These are phyloP conservation scores for Aspergillus baeticus DNA, from an alignment of 495 filamentous ascomycete species.

Conservation along the genomic window DNA sequence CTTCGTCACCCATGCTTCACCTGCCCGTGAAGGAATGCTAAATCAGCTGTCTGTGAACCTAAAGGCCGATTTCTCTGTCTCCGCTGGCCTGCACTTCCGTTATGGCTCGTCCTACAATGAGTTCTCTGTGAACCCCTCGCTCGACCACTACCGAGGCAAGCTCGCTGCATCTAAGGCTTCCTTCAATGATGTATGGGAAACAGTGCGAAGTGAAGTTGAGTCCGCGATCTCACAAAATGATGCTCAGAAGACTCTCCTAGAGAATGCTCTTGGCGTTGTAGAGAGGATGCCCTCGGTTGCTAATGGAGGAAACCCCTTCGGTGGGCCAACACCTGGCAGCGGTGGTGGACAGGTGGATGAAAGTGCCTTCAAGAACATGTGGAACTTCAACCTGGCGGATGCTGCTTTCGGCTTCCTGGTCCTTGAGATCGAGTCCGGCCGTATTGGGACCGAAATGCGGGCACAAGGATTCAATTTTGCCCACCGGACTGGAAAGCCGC, in stretches of 20 bases:
- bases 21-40: slow-evolving; percentile 91
- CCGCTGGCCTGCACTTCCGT: slow-evolving; percentile 95
- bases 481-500: slow-evolving; percentile 65
- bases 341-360: slow-evolving; percentile 91
- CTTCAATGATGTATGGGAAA: slow-evolving; percentile 99
- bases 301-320: slow-evolving; percentile 94
- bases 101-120: slow-evolving; percentile 99
- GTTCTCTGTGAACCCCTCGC: slow-evolving; percentile 96
- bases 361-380: slow-evolving; percentile 99
- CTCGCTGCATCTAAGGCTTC: slow-evolving; percentile 98
- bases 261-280: slow-evolving; percentile 87
- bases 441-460: slow-evolving; percentile 97
- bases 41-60: slow-evolving; percentile 98
- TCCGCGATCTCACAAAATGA: slow-evolving; percentile 90
- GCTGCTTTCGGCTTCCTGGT: slow-evolving; percentile 96
- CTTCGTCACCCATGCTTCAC: slow-evolving; percentile 96
- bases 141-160: slow-evolving; percentile 99
- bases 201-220: slow-evolving; percentile 91
- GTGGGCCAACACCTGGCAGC: slow-evolving; percentile 72
- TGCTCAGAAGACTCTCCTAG: slow-evolving; percentile 82
- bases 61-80: slow-evolving; percentile 98
- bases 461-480: slow-evolving; percentile 99
- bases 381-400: slow-evolving; percentile 99
- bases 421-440: slow-evolving; percentile 86
- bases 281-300: slow-evolving; percentile 94